phyloP scores from a whole-genome alignment of 305 asterid genomes.

The Fraxinus sp. region DNA sequence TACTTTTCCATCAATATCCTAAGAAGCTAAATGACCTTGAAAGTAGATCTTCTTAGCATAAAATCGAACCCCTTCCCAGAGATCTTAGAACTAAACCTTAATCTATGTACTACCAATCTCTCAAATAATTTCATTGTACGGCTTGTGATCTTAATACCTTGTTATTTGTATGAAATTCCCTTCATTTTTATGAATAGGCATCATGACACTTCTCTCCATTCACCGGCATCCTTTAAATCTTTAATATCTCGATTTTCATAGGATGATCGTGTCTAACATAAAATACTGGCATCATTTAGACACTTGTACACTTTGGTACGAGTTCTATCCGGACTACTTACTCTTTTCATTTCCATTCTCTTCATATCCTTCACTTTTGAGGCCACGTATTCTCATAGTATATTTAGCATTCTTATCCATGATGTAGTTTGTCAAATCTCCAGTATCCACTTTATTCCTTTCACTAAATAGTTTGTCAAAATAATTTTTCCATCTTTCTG shows the following conservation, averaged over 20 bases:
- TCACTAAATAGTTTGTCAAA: background rate
- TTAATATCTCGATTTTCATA: background rate
- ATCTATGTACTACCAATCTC: background rate
- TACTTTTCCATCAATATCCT: background rate
- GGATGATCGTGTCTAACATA: background rate
- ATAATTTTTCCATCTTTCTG: background rate
- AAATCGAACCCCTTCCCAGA: background rate
- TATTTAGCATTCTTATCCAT: background rate
- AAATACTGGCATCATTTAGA: background rate
- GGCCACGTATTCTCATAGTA: background rate
- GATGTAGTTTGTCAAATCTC: background rate
- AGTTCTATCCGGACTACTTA: background rate
- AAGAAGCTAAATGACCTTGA: background rate
- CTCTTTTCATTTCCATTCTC: background rate
- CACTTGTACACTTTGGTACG: background rate
- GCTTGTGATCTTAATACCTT: background rate
- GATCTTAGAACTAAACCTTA: background rate
- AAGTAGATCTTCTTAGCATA: background rate
- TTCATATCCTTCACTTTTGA: background rate
- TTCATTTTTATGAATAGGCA: background rate
- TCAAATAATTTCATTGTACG: background rate
- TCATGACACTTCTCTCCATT: background rate
- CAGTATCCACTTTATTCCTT: background rate
- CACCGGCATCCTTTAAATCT: background rate
- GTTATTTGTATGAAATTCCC: background rate